phyloP scores from a whole-genome alignment of 2,329 filamentous ascomycete species.

The Xylaria sp. region DNA sequence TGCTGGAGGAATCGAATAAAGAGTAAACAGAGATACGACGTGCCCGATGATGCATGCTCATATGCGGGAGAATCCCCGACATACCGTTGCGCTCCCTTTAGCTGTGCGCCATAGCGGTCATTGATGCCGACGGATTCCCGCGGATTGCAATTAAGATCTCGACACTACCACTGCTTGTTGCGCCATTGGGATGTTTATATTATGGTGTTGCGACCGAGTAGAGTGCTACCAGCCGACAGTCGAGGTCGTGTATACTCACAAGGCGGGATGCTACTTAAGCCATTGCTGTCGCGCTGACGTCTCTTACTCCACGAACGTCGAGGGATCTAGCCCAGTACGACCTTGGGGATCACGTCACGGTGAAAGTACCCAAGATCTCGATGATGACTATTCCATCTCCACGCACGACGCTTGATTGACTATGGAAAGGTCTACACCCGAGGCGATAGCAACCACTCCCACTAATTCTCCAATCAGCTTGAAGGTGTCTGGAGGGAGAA shows the following conservation, averaged over 20 bases:
- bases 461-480: not conserved
- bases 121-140: not conserved
- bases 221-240: too few species aligned
- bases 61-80: not conserved
- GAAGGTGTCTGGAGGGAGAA: not conserved
- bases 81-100: not conserved
- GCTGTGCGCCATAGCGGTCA: not conserved
- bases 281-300: not conserved
- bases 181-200: not conserved
- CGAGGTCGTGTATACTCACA: not conserved
- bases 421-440: too few species aligned
- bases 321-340: not conserved
- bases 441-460: not conserved
- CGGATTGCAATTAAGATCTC: not conserved
- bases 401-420: not conserved
- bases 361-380: not conserved
- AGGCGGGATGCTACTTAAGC: not conserved
- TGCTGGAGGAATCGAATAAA: not conserved
- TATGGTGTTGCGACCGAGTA: too few species aligned
- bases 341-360: not conserved
- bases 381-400: not conserved
- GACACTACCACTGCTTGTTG: not conserved
- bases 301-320: not conserved
- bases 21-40: slow-evolving; percentile 4
- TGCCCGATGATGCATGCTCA: not conserved